phyloP scores from a whole-genome alignment of 2,329 filamentous ascomycete species.

The Aspergillus novoparasiticus region DNA sequence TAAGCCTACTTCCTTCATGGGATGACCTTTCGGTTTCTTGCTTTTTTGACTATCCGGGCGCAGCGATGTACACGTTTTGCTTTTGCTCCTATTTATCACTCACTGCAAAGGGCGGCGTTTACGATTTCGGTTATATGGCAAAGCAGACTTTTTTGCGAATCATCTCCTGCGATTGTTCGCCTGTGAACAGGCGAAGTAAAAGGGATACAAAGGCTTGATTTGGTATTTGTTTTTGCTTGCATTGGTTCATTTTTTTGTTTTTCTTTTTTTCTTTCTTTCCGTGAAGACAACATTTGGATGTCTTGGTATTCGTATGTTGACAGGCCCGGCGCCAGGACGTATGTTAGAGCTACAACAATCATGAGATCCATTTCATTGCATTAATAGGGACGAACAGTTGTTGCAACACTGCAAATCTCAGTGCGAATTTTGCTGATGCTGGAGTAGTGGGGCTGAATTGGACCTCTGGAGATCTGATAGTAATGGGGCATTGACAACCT shows the following conservation, averaged over 20 bases:
- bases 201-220: neutral
- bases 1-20: conserved; percentile 7
- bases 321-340: conserved; percentile 12
- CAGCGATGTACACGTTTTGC: conserved; percentile 15
- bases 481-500: no score
- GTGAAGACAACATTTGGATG: neutral
- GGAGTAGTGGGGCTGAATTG: neutral
- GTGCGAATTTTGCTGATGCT: neutral
- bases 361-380: neutral
- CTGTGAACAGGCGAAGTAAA: neutral
- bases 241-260: neutral
- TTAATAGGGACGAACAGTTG: neutral
- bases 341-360: conserved; percentile 9
- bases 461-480: no score
- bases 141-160: conserved; percentile 3
- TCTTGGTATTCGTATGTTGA: neutral
- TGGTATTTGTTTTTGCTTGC: neutral
- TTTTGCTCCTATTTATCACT: conserved; percentile 11
- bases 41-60: conserved; percentile 10
- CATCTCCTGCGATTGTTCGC: neutral
- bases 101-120: conserved; percentile 29
- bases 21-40: conserved; percentile 12
- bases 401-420: neutral
- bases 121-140: conserved; percentile 20
- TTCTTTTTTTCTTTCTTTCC: neutral